These are phyloP conservation scores for Microcyclosporella mali DNA, from an alignment of 2,329 filamentous ascomycete species.

Conservation along the genomic window DNA sequence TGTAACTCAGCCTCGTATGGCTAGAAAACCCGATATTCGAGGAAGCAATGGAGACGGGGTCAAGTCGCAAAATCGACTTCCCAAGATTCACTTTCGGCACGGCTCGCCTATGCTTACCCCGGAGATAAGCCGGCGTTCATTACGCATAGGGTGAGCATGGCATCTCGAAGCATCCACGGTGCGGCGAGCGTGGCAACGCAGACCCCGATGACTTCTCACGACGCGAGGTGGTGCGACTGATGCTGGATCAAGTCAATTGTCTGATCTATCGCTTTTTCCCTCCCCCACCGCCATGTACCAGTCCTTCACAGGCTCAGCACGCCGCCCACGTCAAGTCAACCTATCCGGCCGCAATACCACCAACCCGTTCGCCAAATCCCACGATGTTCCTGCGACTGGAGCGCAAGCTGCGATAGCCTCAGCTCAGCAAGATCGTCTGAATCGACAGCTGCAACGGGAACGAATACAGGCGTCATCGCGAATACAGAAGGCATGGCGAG, in stretches of 20 bases:
- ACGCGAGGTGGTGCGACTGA: too few relatives aligned
- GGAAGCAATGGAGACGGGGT: too few relatives aligned
- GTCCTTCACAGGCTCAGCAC: slow-evolving; percentile 82
- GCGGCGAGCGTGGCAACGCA: not conserved
- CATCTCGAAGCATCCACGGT: slow-evolving; percentile 1
- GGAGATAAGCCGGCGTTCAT: too few relatives aligned
- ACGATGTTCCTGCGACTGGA: slow-evolving; percentile 40
- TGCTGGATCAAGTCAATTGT: too few relatives aligned
- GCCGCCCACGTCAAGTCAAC: slow-evolving; percentile 85
- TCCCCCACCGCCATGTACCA: slow-evolving; percentile 62
- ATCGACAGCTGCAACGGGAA: slow-evolving; percentile 74
- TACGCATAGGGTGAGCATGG: too few relatives aligned
- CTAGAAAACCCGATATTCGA: too few relatives aligned
- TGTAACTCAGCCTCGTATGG: too few relatives aligned
- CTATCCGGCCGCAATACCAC: slow-evolving; percentile 69
- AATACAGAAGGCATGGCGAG: slow-evolving; percentile 79
- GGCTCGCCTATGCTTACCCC: too few relatives aligned
- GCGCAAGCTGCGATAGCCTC: slow-evolving; percentile 73
- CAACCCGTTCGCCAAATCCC: slow-evolving; percentile 66
- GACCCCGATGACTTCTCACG: too few relatives aligned
- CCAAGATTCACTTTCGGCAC: too few relatives aligned
- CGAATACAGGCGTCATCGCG: slow-evolving; percentile 64
- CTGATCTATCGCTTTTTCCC: not conserved
- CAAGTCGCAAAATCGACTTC: too few relatives aligned
- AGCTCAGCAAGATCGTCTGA: slow-evolving; percentile 77